Evolutionary conservation across 1,284 basidiomycete species (phyloP), one percentile per base, ranked within the genome.

Genomic region (Irpex rosettiformis): DNA sequence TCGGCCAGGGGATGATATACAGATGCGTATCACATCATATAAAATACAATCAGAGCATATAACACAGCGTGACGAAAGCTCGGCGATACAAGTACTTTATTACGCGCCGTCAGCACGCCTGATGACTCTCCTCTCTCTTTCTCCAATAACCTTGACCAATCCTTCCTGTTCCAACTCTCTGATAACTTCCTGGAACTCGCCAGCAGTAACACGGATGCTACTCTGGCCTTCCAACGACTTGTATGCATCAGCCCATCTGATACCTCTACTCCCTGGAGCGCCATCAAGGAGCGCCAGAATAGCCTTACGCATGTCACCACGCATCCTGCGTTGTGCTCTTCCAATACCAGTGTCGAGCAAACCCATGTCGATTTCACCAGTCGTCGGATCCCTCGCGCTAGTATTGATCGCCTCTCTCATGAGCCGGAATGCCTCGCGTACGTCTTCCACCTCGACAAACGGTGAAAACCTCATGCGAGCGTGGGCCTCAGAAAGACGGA

Each of bases 401-500:
- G 95, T 95, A 69, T 95, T 88, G 73, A 98, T 91, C 10, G 96
- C 97, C 71, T 97, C 93, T 56, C 93, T 86, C 86, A 99, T 98
- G 63, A 99, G 82, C 11, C 96, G 83, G 66, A 84, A 87, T 1
- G 96, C 95, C 75, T 99, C 97, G 62, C 84, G 79, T 22, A 99
- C 97, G 69, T 99, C 97, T 57, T 79, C 76, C 45, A 93, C 77
- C 66, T 96, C 91, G 54, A 99, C 96, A 54, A 83, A 82, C 28
- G 86, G 80, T 21, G 89, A 91, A 73, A 97, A 90, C 1, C 95
- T 85, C 96, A 98, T 98, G 22, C 96, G 84, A 0, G 96, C 96
- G 70, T 99, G 96, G 0, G 91, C 96, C 75, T 99, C 97, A 0
- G 91, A 90, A 27, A 99, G 83, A n/a, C 97, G 92, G 70, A 99